Base-by-base conservation (phyloP, 805 yeast genomes). In the Hanseniaspora occidentalis region DNA sequence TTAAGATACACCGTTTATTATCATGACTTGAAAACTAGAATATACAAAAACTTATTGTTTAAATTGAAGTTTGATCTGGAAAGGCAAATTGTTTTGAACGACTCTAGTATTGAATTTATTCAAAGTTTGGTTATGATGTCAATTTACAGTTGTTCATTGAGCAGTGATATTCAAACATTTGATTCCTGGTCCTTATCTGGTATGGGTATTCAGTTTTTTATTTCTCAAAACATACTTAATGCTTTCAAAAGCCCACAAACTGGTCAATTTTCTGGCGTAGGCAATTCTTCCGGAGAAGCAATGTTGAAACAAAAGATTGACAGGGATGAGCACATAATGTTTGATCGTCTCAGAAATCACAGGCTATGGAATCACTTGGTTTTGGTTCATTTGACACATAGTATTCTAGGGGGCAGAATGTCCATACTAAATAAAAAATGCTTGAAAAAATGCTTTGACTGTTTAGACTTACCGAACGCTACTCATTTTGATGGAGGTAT, bases 401-500 rank as follows among this genome's bases (percentile, higher is more conserved):
- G 84, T 49, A 67, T 78, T 9, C 66, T 76, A 47, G 69, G 78
- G 2, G 89, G 89, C 8, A 56, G 86, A 49, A 66, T 68, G 73
- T 70, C 79, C 54, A 57, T 77, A 20, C 56, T 80, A 6, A 84
- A 79, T 51, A 77, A 71, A 43, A 62, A 70, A 19, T 61, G 84
- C 31, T 54, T 79, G 35, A 75, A 73, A 43, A 70, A 73, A 43
- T 75, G 84, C 45, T 66, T 75, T 8, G 67, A 73, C 17, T 70
- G 79, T 1, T 59, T 78, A 37, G 73, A 75, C 31, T 57, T 74
- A 29, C 65, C 77, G 4, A 64, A 72, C 26, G 73, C 86, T 2
- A 79, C 86, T 5, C 79, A 80, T 51, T 83, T 82, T 54, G 94
- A 83, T 53, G 84, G 83, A n/a, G 60, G 92, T 43, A 79, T 83